These are phyloP conservation scores for Sporothrix luriei DNA, from an alignment of 2,329 filamentous ascomycete genomes.

Conservation along the genomic window DNA sequence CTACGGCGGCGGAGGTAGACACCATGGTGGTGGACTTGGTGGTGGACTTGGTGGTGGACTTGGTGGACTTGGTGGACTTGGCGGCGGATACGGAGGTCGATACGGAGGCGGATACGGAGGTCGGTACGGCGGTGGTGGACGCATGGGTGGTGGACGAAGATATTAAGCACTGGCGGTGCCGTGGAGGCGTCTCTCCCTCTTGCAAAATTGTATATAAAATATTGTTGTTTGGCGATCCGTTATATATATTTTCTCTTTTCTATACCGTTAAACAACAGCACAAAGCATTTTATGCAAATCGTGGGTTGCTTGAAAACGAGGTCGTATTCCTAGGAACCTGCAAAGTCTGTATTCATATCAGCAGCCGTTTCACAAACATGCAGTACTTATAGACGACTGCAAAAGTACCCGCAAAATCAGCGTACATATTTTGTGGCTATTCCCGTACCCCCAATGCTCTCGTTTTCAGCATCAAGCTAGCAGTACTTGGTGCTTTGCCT, in stretches of 20 bases:
- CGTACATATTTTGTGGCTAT: too few relatives aligned
- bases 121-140: constrained; percentile 15
- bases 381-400: too few relatives aligned
- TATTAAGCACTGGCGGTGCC: background rate
- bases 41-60: background rate
- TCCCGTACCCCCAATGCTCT: background rate
- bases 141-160: constrained; percentile 19
- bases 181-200: background rate
- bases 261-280: too few relatives aligned
- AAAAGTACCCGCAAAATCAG: too few relatives aligned
- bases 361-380: too few relatives aligned
- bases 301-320: too few relatives aligned
- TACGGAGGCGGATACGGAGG: constrained; percentile 11
- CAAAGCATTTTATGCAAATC: too few relatives aligned
- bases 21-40: background rate
- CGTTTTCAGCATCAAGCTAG: constrained; percentile 10
- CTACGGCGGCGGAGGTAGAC: constrained; percentile 5
- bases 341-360: too few relatives aligned
- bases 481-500: background rate
- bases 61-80: background rate
- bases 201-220: background rate
- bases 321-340: too few relatives aligned
- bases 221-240: background rate
- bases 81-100: background rate
- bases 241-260: too few relatives aligned